Base-by-base conservation (phyloP, 768 basidiomycete genomes). In the Pulveroboletus frians region DNA sequence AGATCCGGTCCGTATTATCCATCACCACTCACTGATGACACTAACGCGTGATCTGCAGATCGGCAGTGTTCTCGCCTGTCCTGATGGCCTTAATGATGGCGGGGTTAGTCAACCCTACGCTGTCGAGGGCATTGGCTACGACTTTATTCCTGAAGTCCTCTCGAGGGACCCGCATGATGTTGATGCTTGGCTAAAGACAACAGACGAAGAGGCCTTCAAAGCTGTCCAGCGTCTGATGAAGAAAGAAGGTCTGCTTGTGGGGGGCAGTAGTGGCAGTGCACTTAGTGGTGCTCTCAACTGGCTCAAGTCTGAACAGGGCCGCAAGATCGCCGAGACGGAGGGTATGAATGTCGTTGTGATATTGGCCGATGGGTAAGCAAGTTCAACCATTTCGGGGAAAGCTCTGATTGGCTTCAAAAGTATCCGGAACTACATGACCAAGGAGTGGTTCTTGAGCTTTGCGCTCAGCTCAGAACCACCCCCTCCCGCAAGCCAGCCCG, bases 81-180 rank as follows among this genome's bases (percentile, higher is more conserved):
- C 92, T 0, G 78, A 82, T 35, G 53, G 62, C 15, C 71, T 92
- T 41, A 92, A 92, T 60, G 64, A 62, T 2, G 70, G 66, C 18
- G 49, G 50, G 43, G 68, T 66, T 36, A 83, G 78, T 9, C 35
- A 54, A 18, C 68, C 71, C 45, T 98, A 97, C 60, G 65, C 83
- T 43, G 83, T 97, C 18, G 96, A 99, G 65, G 96, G 96, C n/a
- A 98, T 97, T 46, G 96, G 96, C 23, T 92, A 93, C 58, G 92
- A 95, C 66, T 95, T 95, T 63, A 63, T 95, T 39, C 94, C 95
- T 1, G 79, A 88, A 37, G 94, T 94, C 2, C 76, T 97, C 35
- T 81, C 84, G 32, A 87, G 85, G 41, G 72, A 76, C 15, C 66
- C 70, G 5, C 58, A 54, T 0, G 75, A 80, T 26, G 73, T 98